Evolutionary conservation across 495 filamentous ascomycete species (phyloP).

Genomic region (Lentithecium fluviatile): DNA sequence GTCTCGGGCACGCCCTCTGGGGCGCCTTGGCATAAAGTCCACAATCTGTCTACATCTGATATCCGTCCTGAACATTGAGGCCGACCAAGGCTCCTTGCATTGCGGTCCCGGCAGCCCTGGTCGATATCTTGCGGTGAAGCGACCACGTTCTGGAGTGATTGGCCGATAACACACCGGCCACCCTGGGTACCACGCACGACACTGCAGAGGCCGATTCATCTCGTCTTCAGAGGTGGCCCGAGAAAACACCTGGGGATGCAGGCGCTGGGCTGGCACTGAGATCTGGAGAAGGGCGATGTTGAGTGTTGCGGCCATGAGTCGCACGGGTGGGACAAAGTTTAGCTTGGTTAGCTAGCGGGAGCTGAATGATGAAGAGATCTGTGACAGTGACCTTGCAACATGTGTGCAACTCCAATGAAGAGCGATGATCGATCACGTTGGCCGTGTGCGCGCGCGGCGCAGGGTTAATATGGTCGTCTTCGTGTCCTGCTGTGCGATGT

Average conservation of each 20-base stretch:
- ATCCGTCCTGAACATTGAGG: too few species aligned
- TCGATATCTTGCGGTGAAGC: conserved; percentile 18
- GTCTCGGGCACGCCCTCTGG: too few species aligned
- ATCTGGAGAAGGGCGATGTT: neutral
- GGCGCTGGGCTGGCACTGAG: neutral
- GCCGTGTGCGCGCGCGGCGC: neutral
- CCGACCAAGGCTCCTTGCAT: neutral
- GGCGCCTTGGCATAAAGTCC: too few species aligned
- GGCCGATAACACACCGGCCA: neutral
- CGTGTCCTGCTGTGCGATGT: too few species aligned
- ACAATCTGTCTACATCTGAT: too few species aligned
- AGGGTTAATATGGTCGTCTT: too few species aligned
- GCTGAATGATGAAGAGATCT: neutral
- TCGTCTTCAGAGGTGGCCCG: neutral
- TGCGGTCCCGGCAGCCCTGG: conserved; percentile 7
- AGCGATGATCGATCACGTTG: neutral
- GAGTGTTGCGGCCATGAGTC: neutral
- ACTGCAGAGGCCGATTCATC: conserved; percentile 1
- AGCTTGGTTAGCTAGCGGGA: neutral
- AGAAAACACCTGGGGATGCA: neutral
- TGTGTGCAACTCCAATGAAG: neutral
- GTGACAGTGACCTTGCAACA: neutral
- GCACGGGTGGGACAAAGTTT: neutral
- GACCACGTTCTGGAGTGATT: conserved; percentile 35
- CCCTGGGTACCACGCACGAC: conserved; percentile 11